These are phyloP conservation scores for Microthlaspi erraticum DNA, from an alignment of 345 rosid species.

Conservation along the genomic window DNA sequence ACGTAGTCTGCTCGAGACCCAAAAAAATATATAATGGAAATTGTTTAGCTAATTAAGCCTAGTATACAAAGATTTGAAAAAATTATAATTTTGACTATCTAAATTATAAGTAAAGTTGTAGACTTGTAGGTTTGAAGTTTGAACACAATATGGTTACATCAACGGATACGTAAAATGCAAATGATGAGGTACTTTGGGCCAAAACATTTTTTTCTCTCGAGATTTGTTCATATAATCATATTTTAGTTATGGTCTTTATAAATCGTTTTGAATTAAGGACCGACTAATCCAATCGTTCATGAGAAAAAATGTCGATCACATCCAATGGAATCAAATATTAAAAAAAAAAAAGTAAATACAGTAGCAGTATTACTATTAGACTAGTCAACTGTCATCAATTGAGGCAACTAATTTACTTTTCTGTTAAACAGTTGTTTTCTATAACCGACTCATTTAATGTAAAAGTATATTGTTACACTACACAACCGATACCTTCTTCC, in stretches of 20 bases:
- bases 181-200: no score
- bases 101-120: no score
- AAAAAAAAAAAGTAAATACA: neutral
- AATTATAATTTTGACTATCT: no score
- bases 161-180: neutral
- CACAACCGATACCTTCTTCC: constrained; percentile 19
- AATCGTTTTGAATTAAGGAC: neutral
- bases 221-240: no score
- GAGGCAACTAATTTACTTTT: no score
- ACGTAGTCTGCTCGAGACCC: constrained; percentile 33
- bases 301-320: neutral
- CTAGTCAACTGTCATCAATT: no score
- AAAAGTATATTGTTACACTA: neutral
- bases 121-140: no score
- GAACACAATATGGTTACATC: neutral
- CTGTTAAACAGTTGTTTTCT: no score
- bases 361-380: no score
- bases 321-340: no score
- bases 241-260: no score
- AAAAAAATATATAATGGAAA: neutral
- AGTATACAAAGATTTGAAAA: neutral
- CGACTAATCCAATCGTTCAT: neutral
- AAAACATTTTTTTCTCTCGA: no score
- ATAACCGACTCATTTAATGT: neutral
- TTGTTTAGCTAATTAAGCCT: neutral